phyloP scores from a whole-genome alignment of 139 green algal species.

The Trebouxia sp. region DNA sequence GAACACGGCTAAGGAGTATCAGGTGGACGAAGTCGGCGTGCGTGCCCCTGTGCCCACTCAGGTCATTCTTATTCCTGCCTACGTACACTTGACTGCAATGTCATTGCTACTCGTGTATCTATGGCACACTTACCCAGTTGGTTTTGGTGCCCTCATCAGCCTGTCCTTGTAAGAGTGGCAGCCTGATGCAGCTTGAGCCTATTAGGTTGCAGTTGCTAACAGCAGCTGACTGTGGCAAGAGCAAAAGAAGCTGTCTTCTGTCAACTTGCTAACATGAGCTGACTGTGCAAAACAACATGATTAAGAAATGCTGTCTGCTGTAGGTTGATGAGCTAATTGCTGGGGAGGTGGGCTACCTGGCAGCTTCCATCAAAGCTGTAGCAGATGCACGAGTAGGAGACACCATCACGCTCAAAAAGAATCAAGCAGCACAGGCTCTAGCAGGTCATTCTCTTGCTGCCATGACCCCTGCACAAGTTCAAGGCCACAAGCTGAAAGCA shows the following conservation, averaged over 20 bases:
- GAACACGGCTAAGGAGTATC: slow-evolving; percentile 91
- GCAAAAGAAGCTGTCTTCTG: neutral
- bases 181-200: too few species aligned
- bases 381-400: slow-evolving; percentile 94
- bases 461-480: too few species aligned
- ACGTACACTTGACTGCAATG: too few species aligned
- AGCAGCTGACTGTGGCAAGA: too few species aligned
- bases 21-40: slow-evolving; percentile 91
- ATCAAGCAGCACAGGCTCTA: slow-evolving; percentile 51
- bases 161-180: too few species aligned
- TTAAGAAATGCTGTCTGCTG: neutral
- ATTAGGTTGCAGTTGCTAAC: too few species aligned
- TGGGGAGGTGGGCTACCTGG: slow-evolving; percentile 94
- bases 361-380: slow-evolving; percentile 88
- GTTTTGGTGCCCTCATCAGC: too few species aligned
- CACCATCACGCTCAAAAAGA: slow-evolving; percentile 85
- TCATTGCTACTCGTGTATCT: too few species aligned
- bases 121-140: too few species aligned
- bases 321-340: slow-evolving; percentile 85
- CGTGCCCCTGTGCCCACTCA: slow-evolving; percentile 78
- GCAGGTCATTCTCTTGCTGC: slow-evolving; percentile 38
- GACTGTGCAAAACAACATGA: too few species aligned
- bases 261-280: neutral
- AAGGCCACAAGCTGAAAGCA: too few species aligned
- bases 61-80: slow-evolving; percentile 36